These are phyloP conservation scores for Trichophyton simii DNA, from an alignment of 2,329 filamentous ascomycete genomes.

Conservation along the genomic window DNA sequence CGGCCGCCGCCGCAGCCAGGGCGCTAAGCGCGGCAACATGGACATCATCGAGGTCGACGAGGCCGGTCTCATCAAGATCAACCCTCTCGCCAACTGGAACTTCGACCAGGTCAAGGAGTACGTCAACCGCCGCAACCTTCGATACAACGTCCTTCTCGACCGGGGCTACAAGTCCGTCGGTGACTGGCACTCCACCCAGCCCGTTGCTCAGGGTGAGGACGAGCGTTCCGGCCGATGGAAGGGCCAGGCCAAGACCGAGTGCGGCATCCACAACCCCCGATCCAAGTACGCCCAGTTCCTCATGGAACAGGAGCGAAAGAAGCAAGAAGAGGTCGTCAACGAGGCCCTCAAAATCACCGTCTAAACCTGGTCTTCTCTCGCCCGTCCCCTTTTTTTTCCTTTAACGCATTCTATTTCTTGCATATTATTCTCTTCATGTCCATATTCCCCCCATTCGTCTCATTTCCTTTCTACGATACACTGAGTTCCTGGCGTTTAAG, in stretches of 20 bases:
- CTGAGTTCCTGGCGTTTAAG: not conserved
- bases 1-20: slow-evolving; percentile 81
- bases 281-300: slow-evolving; percentile 84
- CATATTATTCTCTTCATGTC: not conserved
- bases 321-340: slow-evolving; percentile 44
- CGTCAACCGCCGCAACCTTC: slow-evolving; percentile 72
- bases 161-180: slow-evolving; percentile 95
- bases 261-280: slow-evolving; percentile 96
- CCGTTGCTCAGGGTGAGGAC: slow-evolving; percentile 81
- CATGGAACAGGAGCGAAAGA: slow-evolving; percentile 57
- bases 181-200: slow-evolving; percentile 94
- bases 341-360: slow-evolving; percentile 24
- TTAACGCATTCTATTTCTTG: not conserved
- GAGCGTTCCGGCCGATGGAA: slow-evolving; percentile 96
- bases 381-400: not conserved
- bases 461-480: not conserved
- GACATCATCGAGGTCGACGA: slow-evolving; percentile 90
- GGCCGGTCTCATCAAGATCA: slow-evolving; percentile 87
- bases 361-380: not conserved
- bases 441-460: not conserved
- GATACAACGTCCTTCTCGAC: slow-evolving; percentile 86
- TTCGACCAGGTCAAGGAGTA: slow-evolving; percentile 85
- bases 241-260: slow-evolving; percentile 90
- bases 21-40: slow-evolving; percentile 78
- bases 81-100: slow-evolving; percentile 87